Evolutionary conservation across 2,329 filamentous ascomycete genomes (phyloP).

Genomic region (Thielaviopsis ethacetica): DNA sequence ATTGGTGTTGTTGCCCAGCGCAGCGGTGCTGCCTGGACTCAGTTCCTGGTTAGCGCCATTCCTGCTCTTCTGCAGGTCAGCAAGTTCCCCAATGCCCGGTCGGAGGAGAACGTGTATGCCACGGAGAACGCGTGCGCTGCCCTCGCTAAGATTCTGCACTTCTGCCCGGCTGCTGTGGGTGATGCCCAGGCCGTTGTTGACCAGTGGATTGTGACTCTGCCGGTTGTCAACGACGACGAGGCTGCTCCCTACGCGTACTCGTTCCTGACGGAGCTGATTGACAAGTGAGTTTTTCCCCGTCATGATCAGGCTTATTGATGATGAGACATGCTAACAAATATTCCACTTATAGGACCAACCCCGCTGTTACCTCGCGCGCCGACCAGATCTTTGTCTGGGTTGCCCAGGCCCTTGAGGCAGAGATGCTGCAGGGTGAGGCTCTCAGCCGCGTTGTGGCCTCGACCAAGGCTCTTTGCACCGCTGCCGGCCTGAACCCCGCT

Average conservation of each 20-base stretch:
- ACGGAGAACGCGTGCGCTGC: slow-evolving; percentile 95
- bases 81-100: slow-evolving; percentile 63
- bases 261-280: slow-evolving; percentile 80
- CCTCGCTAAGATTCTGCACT: slow-evolving; percentile 93
- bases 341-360: slow-evolving; percentile 52
- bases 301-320: background rate
- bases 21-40: slow-evolving; percentile 71
- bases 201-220: slow-evolving; percentile 85
- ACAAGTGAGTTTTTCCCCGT: slow-evolving; percentile 53
- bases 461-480: slow-evolving; percentile 61
- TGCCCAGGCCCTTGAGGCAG: slow-evolving; percentile 75
- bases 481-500: slow-evolving; percentile 57
- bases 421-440: slow-evolving; percentile 74
- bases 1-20: slow-evolving; percentile 91
- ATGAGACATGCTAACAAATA: background rate
- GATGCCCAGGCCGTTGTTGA: slow-evolving; percentile 60
- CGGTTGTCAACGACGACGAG: slow-evolving; percentile 89
- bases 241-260: slow-evolving; percentile 91
- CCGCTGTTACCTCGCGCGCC: slow-evolving; percentile 59
- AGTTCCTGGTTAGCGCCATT: slow-evolving; percentile 67
- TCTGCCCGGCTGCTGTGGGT: slow-evolving; percentile 59
- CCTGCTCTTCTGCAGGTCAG: slow-evolving; percentile 74
- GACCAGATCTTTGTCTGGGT: slow-evolving; percentile 73
- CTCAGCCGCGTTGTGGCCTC: slow-evolving; percentile 60
- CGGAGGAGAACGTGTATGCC: slow-evolving; percentile 88